Conservation (phyloP, 2,329 filamentous ascomycete genomes). For the Pseudogymnoascus sp. region DNA sequence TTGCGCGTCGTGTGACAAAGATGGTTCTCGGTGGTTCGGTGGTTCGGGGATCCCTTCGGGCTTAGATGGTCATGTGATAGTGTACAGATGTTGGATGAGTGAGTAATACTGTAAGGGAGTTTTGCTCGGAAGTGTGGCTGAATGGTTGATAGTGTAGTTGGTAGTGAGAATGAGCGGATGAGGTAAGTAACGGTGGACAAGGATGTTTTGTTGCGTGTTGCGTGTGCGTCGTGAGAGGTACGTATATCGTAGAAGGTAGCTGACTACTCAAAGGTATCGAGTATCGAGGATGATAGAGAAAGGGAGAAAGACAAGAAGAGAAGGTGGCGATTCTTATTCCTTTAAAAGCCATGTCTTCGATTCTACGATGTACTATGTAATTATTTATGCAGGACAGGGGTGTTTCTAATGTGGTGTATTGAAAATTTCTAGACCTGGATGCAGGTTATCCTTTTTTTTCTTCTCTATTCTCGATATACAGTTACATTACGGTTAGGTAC, state of each 20-base stretch:
- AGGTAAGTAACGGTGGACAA: background rate
- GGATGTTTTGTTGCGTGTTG: background rate
- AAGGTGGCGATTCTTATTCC: background rate
- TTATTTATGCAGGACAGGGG: background rate
- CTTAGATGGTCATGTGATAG: conserved; percentile 1
- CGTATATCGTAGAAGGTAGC: background rate
- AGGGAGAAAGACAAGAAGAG: background rate
- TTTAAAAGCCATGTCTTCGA: background rate
- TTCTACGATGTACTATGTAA: background rate
- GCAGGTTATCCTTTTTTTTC: background rate
- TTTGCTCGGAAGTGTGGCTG: no score
- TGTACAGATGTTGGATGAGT: background rate
- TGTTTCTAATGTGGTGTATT: background rate
- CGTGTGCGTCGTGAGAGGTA: background rate
- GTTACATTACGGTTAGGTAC: background rate
- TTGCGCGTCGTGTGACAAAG: conserved; percentile 1
- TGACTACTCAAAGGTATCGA: background rate
- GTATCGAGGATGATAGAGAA: background rate
- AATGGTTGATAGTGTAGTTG: background rate
- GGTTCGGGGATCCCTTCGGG: background rate
- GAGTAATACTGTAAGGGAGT: no score
- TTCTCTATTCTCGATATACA: background rate
- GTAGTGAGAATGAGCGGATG: background rate
- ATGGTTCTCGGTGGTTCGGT: background rate
- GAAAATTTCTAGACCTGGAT: background rate